Evolutionary conservation across 1,284 basidiomycete species (phyloP), one percentile per base, ranked within the genome.

Genomic region (Sparassis latifolia): DNA sequence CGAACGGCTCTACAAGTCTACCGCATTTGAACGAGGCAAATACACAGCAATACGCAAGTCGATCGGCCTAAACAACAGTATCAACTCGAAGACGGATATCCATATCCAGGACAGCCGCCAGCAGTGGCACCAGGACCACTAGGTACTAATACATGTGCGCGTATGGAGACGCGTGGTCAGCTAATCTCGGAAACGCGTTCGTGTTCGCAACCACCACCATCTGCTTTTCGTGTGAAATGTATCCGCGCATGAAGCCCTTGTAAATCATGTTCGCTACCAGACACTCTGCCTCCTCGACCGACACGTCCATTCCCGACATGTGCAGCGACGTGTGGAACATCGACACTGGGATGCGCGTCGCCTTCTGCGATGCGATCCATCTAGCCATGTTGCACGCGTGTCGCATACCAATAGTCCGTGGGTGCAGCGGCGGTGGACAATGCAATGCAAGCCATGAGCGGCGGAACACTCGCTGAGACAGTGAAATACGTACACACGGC

Each of bases 151-250:
- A 57, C 45, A 66, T 48, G 45, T 54, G 48, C 30, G 57, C 67
- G 62, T 80, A 84, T 0, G 85, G 83, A 6, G 74, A 66, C 37
- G 73, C 73, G 35, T 82, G 71, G 55, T 87, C 85, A 12, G 72
- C 77, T 5, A 84, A 61, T 50, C 72, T 72, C 4, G 95, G 94
- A 64, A 98, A 98, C 0, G 94, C 82, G 57, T 87, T 87, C 10
- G 78, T 80, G 56, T 84, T 82, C 1, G 90, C 84, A 47, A 99
- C 68, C 2, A 99, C 96, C 2, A 97, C 87, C 77, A 88, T 92
- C 69, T 92, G 86, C 66, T 89, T 89, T 64, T 92, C 91, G 64
- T 99, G 96, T 44, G 92, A 94, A 62, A 99, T 96, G 68, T 98
- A 98, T 3, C 96, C 96, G 52, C 89, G 81, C 66, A 98, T 86